These are phyloP conservation scores for Coemansia sp. DNA, from an alignment of 192 early-diverging fungal genomes.

Conservation along the genomic window DNA sequence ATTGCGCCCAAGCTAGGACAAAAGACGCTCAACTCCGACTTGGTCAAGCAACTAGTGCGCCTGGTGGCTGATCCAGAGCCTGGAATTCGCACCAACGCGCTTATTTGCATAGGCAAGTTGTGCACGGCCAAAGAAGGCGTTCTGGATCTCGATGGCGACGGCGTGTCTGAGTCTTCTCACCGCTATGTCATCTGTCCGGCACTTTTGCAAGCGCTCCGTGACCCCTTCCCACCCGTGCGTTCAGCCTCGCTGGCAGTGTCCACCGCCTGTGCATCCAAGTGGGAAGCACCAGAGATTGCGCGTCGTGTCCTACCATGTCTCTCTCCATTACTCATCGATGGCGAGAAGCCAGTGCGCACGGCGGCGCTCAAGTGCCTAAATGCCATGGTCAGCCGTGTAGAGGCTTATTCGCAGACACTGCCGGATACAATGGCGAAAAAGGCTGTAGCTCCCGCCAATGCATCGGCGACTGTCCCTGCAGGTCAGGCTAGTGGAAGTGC, in stretches of 20 bases:
- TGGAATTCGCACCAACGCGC: constrained; percentile 95
- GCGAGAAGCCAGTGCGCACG: constrained; percentile 66
- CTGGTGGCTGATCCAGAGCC: constrained; percentile 89
- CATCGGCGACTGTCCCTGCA: constrained; percentile 10
- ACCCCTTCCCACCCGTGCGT: constrained; percentile 86
- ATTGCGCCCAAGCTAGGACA: constrained; percentile 68
- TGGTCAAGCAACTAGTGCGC: constrained; percentile 85
- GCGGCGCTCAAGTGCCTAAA: constrained; percentile 82
- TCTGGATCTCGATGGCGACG: constrained; percentile 27
- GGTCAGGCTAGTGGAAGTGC: constrained; percentile 14
- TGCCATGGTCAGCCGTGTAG: constrained; percentile 65
- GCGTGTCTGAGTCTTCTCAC: constrained; percentile 71
- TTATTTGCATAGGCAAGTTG: constrained; percentile 94
- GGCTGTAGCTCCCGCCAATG: constrained; percentile 12
- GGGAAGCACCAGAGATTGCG: constrained; percentile 70
- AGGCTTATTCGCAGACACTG: constrained; percentile 72
- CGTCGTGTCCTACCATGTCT: constrained; percentile 74
- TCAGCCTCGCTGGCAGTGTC: constrained; percentile 77
- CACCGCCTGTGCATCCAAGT: constrained; percentile 72
- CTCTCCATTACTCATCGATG: constrained; percentile 42
- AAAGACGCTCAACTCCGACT: constrained; percentile 66
- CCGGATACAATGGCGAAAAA: constrained; percentile 60
- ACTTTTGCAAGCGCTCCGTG: constrained; percentile 77
- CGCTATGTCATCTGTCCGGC: constrained; percentile 82
- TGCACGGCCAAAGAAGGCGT: constrained; percentile 60